Percentiles rank a stretch among this genome's conserved stretches.
phyloP scores from a whole-genome alignment of 2,329 filamentous ascomycete species.

The Lasiodiplodia theobromae region DNA sequence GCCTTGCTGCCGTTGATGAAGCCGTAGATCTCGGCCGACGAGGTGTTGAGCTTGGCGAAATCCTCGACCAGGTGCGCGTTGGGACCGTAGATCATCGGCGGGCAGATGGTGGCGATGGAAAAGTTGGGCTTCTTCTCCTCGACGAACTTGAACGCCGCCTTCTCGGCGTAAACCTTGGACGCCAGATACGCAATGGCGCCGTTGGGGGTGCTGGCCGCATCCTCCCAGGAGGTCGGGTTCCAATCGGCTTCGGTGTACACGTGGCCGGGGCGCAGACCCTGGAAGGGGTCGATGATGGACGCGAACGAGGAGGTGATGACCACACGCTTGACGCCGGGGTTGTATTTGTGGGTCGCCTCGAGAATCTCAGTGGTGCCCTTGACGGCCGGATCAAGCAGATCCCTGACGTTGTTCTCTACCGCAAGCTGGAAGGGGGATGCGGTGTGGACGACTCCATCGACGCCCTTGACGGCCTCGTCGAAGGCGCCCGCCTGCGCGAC shows the following conservation, averaged over 20 bases:
- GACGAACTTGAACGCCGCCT: slow-evolving; percentile 38
- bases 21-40: slow-evolving; percentile 12
- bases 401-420: slow-evolving; percentile 26
- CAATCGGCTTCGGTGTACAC: slow-evolving; percentile 39
- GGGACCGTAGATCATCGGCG: slow-evolving; percentile 40
- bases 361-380: slow-evolving; percentile 55
- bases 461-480: slow-evolving; percentile 48
- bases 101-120: slow-evolving; percentile 37
- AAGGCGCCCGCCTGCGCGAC: slow-evolving; percentile 51
- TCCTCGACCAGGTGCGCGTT: slow-evolving; percentile 20
- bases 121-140: slow-evolving; percentile 36
- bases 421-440: slow-evolving; percentile 43
- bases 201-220: slow-evolving; percentile 34
- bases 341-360: slow-evolving; percentile 33
- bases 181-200: slow-evolving; percentile 37
- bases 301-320: slow-evolving; percentile 35
- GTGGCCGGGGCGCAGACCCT: slow-evolving; percentile 26
- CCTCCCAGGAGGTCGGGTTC: slow-evolving; percentile 37
- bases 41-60: slow-evolving; percentile 17
- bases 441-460: slow-evolving; percentile 56
- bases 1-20: slow-evolving; percentile 22
- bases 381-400: slow-evolving; percentile 54
- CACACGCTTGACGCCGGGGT: slow-evolving; percentile 33
- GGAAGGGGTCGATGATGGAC: not conserved
- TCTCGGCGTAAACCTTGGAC: slow-evolving; percentile 39